These are phyloP conservation scores for Penicillium angulare DNA, from an alignment of 495 filamentous ascomycete species.

Conservation along the genomic window DNA sequence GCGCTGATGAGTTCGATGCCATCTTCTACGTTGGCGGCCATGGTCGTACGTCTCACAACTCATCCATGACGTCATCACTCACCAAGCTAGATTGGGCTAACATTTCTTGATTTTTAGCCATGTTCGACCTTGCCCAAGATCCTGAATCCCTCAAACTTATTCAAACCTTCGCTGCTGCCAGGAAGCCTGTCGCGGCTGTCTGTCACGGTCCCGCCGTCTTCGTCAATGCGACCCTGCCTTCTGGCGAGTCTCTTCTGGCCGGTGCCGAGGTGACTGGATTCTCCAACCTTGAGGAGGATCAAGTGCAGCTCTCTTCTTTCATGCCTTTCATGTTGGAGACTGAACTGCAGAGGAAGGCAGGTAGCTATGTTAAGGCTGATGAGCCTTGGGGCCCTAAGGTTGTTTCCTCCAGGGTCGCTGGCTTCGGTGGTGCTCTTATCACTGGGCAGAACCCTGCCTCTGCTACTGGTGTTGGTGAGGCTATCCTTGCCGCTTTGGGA, in stretches of 20 bases:
- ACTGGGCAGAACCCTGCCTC: slow-evolving; percentile 76
- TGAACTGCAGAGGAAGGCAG: slow-evolving; percentile 51
- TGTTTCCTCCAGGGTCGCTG: slow-evolving; percentile 46
- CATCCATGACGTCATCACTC: not conserved
- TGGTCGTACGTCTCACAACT: slow-evolving; percentile 63
- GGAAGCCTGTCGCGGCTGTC: slow-evolving; percentile 64
- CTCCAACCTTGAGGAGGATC: slow-evolving; percentile 65
- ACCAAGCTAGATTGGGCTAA: not conserved
- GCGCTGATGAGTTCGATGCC: slow-evolving; percentile 61
- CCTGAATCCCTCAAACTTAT: slow-evolving; percentile 53
- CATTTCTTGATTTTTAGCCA: slow-evolving; percentile 44
- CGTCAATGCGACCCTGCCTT: slow-evolving; percentile 51
- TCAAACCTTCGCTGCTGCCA: slow-evolving; percentile 56
- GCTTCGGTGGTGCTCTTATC: slow-evolving; percentile 52
- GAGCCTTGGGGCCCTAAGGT: slow-evolving; percentile 60
- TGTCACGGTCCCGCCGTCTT: slow-evolving; percentile 69
- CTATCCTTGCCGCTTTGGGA: slow-evolving; percentile 38
- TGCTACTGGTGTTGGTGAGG: slow-evolving; percentile 58
- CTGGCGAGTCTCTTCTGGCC: slow-evolving; percentile 51
- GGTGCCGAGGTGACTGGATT: slow-evolving; percentile 65
- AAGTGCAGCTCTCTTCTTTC: slow-evolving; percentile 36
- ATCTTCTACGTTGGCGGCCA: slow-evolving; percentile 76
- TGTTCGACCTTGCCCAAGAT: slow-evolving; percentile 65
- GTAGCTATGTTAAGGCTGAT: slow-evolving; percentile 56
- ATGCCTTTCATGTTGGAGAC: slow-evolving; percentile 70